Conservation (phyloP, 768 basidiomycete species). For the Trametes maxima region DNA sequence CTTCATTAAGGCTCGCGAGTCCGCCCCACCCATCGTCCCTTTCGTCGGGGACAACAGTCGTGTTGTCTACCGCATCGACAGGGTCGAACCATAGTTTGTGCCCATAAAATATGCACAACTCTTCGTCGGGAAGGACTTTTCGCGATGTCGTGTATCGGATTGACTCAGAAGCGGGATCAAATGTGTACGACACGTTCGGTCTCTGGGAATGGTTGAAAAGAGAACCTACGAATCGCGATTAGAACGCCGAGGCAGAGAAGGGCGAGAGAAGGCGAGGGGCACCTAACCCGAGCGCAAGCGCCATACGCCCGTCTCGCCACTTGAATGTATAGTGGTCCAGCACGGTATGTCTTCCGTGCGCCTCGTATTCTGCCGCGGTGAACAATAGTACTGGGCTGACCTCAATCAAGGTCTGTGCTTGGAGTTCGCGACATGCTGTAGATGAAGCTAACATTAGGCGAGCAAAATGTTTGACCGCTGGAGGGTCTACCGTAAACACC, state of each 20-base stretch:
- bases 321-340: constrained; percentile 78
- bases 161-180: constrained; percentile 55
- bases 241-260: not conserved
- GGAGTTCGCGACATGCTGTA: constrained; percentile 55
- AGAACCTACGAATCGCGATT: constrained; percentile 54
- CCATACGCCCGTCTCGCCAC: constrained; percentile 76
- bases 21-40: constrained; percentile 52
- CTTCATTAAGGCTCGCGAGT: constrained; percentile 33
- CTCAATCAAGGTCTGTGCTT: constrained; percentile 71
- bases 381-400: constrained; percentile 86
- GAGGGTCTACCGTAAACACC: constrained; percentile 62
- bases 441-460: not conserved
- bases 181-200: constrained; percentile 70
- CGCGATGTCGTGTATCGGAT: constrained; percentile 65
- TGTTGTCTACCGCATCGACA: constrained; percentile 28
- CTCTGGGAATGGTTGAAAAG: constrained; percentile 75
- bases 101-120: constrained; percentile 80
- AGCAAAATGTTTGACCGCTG: not conserved
- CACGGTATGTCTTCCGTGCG: constrained; percentile 61
- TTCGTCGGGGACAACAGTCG: constrained; percentile 7
- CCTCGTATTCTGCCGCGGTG: constrained; percentile 65
- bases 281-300: constrained; percentile 80
- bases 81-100: constrained; percentile 67
- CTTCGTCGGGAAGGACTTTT: constrained; percentile 59
- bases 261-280: constrained; percentile 13